Evolutionary conservation across 768 basidiomycete species (phyloP), one percentile per base, ranked within the genome.

Genomic region (Tylopilus vinaceipallidus): DNA sequence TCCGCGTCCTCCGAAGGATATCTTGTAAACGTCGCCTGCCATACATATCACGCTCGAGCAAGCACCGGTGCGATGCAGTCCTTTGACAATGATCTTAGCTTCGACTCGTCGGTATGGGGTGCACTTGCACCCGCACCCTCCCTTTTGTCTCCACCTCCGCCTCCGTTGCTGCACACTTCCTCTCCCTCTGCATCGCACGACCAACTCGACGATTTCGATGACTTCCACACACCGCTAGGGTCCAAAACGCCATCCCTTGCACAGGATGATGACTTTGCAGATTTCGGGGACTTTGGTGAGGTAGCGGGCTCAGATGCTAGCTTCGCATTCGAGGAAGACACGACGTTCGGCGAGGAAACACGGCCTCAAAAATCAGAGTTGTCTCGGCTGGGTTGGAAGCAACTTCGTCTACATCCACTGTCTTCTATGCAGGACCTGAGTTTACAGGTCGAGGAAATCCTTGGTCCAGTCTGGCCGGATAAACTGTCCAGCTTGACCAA

Each of bases 211-310:
- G 81, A 82, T 46, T 83, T 83, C 59, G 69, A 69, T 19, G 68
- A 73, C 51, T 75, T 78, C 46, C 76, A 77, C 58, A 76, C 66
- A 78, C 79, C 54, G 65, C 71, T 54, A 62, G 71, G 53, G 54
- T 79, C 79, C 29, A 71, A 74, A 24, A 77, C 73, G 1, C 64
- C 68, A 20, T 68, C 67, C 20, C 38, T 70, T 14, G 64, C 40
- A 16, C 68, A 64, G 13, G 85, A 88, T 39, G 91, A 91, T 57
- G 88, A 91, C 50, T 91, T 91, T 68, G 88, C 83, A 42, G 90
- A 92, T 57, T 92, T 92, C 68, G 90, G 86, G 16, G 92, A 93
- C 61, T 92, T 92, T 66, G 89, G 83, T 58, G 88, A 88, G 54
- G 82, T 67, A 22, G 77, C 64, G 62, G 74, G 53, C 64, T 57